Conservation (phyloP, 2,329 filamentous ascomycete genomes). For the Ceratocystis ficicola region DNA sequence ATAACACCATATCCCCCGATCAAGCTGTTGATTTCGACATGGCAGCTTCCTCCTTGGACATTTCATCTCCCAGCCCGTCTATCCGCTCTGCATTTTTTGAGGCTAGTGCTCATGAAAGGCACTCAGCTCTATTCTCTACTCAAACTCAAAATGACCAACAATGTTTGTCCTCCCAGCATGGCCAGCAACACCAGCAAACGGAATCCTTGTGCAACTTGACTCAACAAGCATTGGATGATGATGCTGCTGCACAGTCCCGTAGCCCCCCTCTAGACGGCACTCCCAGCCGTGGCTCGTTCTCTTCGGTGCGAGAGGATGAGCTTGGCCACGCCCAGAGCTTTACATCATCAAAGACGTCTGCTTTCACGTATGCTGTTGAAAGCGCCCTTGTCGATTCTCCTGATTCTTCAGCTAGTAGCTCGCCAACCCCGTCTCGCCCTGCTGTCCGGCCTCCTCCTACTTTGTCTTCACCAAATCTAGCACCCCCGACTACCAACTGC, state of each 20-base stretch:
- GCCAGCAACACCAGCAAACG: neutral
- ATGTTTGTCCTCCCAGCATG: neutral
- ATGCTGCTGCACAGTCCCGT: neutral
- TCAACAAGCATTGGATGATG: no score
- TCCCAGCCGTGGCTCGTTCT: constrained; percentile 43
- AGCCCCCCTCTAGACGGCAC: constrained; percentile 17
- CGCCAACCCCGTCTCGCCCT: constrained; percentile 36
- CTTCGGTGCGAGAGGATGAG: constrained; percentile 49
- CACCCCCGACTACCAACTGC: neutral
- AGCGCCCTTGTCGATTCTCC: constrained; percentile 40
- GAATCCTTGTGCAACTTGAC: no score
- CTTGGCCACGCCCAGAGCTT: constrained; percentile 50
- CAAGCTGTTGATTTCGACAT: constrained; percentile 18
- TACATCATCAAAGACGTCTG: constrained; percentile 50
- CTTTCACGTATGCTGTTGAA: constrained; percentile 40
- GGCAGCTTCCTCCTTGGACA: constrained; percentile 14
- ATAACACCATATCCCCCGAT: neutral
- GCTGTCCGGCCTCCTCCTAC: constrained; percentile 39
- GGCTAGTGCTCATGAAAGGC: constrained; percentile 9
- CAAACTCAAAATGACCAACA: neutral
- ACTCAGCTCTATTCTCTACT: neutral
- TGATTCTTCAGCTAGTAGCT: constrained; percentile 40
- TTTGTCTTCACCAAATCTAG: neutral
- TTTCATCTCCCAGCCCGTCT: constrained; percentile 11
- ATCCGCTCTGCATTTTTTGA: constrained; percentile 16